Percentiles rank a stretch among this genome's conserved stretches.
Conservation (phyloP, 345 rosid genomes). For the Salix caprea region DNA sequence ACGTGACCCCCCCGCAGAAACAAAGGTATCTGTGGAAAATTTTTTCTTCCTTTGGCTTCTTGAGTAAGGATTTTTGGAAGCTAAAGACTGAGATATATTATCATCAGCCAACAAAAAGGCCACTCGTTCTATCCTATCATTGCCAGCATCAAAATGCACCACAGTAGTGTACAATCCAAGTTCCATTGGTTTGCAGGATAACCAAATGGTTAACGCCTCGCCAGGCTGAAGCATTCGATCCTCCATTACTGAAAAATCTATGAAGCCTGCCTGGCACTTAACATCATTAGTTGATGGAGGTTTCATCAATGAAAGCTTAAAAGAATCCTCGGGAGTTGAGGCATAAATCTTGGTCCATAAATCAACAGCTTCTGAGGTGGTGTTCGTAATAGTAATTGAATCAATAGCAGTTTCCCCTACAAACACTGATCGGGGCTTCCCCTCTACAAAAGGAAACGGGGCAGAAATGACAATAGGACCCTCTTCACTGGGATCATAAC, state of each 20-base stretch:
- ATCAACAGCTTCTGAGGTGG: constrained; percentile 22
- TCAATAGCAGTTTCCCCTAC: constrained; percentile 59
- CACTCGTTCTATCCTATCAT: constrained; percentile 55
- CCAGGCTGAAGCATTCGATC: constrained; percentile 76
- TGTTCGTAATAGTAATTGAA: constrained; percentile 25
- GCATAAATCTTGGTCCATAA: constrained; percentile 24
- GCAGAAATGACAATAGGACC: constrained; percentile 57
- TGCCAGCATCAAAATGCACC: constrained; percentile 52
- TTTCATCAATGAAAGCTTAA: constrained; percentile 60
- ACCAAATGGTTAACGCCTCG: constrained; percentile 58
- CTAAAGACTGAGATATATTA: constrained; percentile 55
- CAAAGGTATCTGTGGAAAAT: constrained; percentile 31
- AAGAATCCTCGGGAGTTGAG: constrained; percentile 29
- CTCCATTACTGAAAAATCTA: constrained; percentile 50
- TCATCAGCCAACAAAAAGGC: constrained; percentile 77
- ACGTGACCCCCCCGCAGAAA: constrained; percentile 37
- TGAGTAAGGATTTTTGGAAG: constrained; percentile 50
- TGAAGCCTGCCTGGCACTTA: constrained; percentile 32
- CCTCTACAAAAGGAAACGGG: constrained; percentile 60
- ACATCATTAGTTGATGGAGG: constrained; percentile 42
- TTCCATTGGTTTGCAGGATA: constrained; percentile 65
- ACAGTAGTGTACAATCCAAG: constrained; percentile 68
- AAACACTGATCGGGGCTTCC: constrained; percentile 55
- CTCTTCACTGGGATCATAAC: constrained; percentile 44
- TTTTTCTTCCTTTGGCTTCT: constrained; percentile 50